A percentile compares a stretch with the other conserved stretches of the same genome.
Evolutionary conservation across 306 rosid species (phyloP).

Genomic region (Sphenostylis stenocarpa): DNA sequence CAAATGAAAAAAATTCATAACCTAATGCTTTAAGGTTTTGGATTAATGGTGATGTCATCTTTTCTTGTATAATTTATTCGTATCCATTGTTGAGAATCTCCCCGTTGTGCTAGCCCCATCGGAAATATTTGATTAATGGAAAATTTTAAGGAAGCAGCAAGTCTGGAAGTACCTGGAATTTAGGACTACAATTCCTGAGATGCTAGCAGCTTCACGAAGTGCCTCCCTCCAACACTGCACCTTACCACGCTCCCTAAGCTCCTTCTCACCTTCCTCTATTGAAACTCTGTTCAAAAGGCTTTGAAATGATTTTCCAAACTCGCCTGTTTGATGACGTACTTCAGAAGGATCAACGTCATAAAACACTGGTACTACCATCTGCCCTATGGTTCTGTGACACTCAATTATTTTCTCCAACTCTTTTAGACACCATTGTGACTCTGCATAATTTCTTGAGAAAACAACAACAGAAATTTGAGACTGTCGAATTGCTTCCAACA

Average conservation of each 20-base stretch:
- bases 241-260: too few species aligned
- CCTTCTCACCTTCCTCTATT: too few species aligned
- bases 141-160: neutral
- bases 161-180: neutral
- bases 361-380: neutral
- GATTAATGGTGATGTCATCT: too few species aligned
- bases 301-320: neutral
- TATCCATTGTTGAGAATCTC: too few species aligned
- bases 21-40: too few species aligned
- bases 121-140: too few species aligned
- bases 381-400: neutral
- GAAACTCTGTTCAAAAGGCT: neutral
- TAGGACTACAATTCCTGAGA: neutral
- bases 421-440: neutral
- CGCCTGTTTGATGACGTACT: neutral
- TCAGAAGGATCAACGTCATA: neutral
- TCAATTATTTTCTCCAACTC: neutral
- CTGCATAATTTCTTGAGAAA: neutral
- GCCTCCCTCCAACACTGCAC: neutral
- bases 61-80: too few species aligned
- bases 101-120: too few species aligned
- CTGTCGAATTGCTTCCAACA: neutral
- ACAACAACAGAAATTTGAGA: neutral
- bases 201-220: neutral
- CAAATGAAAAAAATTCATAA: too few species aligned